Base-by-base conservation (phyloP, 2,329 filamentous ascomycete species). In the Epichloe festucae region DNA sequence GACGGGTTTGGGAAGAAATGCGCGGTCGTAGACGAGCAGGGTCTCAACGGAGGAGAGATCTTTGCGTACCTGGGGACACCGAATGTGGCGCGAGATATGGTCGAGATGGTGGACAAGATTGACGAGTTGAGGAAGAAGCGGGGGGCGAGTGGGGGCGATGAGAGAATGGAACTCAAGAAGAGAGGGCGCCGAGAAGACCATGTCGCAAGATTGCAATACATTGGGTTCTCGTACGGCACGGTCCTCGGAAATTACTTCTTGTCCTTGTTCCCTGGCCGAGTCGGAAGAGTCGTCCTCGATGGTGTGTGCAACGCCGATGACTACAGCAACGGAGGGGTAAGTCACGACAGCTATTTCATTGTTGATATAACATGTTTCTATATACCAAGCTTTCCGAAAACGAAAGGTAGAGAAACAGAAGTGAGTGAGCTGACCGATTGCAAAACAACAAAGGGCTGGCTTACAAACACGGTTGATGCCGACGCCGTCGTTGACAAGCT, bases 141-240 rank as follows among this genome's bases (percentile, higher is more conserved):
- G n/a, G 46, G 34, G n/a, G 36, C 15, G 21, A 10, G 11, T 21
- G 31, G 23, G 31, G 46, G 10, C 14, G 14, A 43, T 11, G 23
- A 15, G 46, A 50, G 19, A 34, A 47, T 48, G 2, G 56, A 59
- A 42, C 47, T 58, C 21, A 55, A 42, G 43, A 57, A 46, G 49
- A 55, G 56, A 43, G 34, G 39, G 23, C 31, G 4, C 10, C 44
- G 46, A 4, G 27, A 43, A 5, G 51, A 48, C 17, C 40, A 58
- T 23, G 49, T 56, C 2, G 52, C 54, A 3, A 42, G 58, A 11
- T 55, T 77, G 34, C 70, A 72, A 57, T 78, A 75, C 55, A 70
- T 73, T 63, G 74, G 75, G 0, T 70, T 77, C 49, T 75, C 72
- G 5, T 78, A 78, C 17, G 65, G 66, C 15, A 67, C 64, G 2